Evolutionary conservation across 2,329 filamentous ascomycete species (phyloP).

Genomic region (Colletotrichum zoysiae): DNA sequence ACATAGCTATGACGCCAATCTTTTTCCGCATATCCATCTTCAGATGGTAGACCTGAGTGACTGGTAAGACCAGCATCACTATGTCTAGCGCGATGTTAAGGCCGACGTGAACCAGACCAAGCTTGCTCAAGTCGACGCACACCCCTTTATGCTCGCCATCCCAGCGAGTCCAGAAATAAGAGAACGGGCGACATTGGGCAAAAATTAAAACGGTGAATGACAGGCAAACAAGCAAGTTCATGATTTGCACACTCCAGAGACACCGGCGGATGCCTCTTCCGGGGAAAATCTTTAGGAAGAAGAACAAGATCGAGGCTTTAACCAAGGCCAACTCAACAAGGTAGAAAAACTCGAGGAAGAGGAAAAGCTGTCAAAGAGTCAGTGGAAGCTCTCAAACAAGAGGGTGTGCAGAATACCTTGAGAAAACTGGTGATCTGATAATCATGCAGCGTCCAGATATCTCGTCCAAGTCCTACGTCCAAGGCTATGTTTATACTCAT

Average conservation of each 20-base stretch:
- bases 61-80: conserved; percentile 43
- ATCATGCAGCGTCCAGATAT: conserved; percentile 52
- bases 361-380: conserved; percentile 44
- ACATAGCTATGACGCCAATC: conserved; percentile 41
- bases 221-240: conserved; percentile 7
- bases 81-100: conserved; percentile 45
- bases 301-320: conserved; percentile 50
- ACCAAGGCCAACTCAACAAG: conserved; percentile 47
- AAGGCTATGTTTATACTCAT: conserved; percentile 45
- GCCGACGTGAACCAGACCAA: conserved; percentile 8
- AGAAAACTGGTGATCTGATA: conserved; percentile 47
- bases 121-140: conserved; percentile 6
- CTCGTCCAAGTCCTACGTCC: conserved; percentile 50
- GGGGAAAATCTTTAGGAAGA: conserved; percentile 51
- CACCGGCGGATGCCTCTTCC: conserved; percentile 29
- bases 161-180: conserved; percentile 12
- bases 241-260: background rate
- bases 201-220: conserved; percentile 4
- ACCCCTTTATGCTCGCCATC: background rate
- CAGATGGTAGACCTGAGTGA: conserved; percentile 41
- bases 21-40: conserved; percentile 43
- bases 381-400: background rate
- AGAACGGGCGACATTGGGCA: conserved; percentile 8
- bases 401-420: conserved; percentile 43
- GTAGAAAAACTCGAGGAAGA: conserved; percentile 49